A percentile compares a stretch with the other conserved stretches of the same genome.
These are phyloP conservation scores for Juglanconis sp. DNA, from an alignment of 2,329 filamentous ascomycete species.

Conservation along the genomic window DNA sequence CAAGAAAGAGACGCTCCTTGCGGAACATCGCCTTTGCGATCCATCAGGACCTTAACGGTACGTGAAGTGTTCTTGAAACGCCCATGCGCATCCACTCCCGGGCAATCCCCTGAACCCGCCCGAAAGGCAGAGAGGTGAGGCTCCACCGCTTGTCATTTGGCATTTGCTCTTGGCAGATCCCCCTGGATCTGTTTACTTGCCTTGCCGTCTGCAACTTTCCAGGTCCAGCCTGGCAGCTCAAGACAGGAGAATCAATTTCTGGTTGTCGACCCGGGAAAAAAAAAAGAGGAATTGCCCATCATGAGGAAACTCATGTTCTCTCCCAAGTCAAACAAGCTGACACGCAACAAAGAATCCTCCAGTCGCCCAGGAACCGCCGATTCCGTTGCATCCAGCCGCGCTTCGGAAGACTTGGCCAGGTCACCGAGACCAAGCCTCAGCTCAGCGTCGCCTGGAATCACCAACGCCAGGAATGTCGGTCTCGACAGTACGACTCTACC, in stretches of 20 bases:
- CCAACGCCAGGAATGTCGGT: slow-evolving; percentile 4
- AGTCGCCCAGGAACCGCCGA: slow-evolving; percentile 17
- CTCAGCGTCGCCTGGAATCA: slow-evolving; percentile 11
- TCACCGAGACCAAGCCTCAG: slow-evolving; percentile 17
- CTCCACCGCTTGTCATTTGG: slow-evolving; percentile 19
- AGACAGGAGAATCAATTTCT: slow-evolving; percentile 9
- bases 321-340: slow-evolving; percentile 18
- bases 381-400: slow-evolving; percentile 14
- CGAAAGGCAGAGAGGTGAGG: slow-evolving; percentile 9
- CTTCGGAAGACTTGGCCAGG: slow-evolving; percentile 13
- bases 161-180: slow-evolving; percentile 4
- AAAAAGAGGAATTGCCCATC: slow-evolving; percentile 9
- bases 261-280: not conserved
- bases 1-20: slow-evolving; percentile 22
- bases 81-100: slow-evolving; percentile 17
- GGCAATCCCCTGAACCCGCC: slow-evolving; percentile 10
- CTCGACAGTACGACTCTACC: slow-evolving; percentile 2
- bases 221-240: slow-evolving; percentile 14
- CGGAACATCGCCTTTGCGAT: slow-evolving; percentile 22
- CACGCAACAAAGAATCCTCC: slow-evolving; percentile 17
- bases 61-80: slow-evolving; percentile 19
- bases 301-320: slow-evolving; percentile 20
- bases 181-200: slow-evolving; percentile 21
- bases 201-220: slow-evolving; percentile 9
- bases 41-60: slow-evolving; percentile 29